Evolutionary conservation across 208 protist genomes (phyloP).

Genomic region (Blechomonas ayalai): DNA sequence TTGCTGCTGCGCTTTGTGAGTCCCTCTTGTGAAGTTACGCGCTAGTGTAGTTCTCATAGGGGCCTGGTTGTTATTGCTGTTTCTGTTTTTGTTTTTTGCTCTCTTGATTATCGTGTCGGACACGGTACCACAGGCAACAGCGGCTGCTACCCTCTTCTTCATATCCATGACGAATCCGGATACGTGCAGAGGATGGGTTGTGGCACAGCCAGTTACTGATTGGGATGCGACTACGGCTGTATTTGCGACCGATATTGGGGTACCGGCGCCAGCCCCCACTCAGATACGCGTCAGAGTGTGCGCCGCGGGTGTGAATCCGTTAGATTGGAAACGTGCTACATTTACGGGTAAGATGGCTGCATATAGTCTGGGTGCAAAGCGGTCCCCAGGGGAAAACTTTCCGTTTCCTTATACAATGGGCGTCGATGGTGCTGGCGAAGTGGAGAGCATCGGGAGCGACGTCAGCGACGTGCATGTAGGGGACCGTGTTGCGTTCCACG

Average conservation of each 20-base stretch:
- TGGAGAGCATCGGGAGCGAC: conserved; percentile 41
- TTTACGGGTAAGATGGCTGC: conserved; percentile 10
- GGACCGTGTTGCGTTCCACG: conserved; percentile 52
- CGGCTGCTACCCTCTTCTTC: too few relatives aligned
- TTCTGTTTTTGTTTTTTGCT: too few relatives aligned
- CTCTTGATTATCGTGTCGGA: too few relatives aligned
- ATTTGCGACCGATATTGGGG: conserved; percentile 7
- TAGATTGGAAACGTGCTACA: conserved; percentile 31
- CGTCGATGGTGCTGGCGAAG: conserved; percentile 36
- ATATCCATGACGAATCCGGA: not conserved
- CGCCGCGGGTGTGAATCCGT: conserved; percentile 35
- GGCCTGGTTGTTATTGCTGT: conserved; percentile 4
- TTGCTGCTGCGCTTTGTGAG: conserved; percentile 5
- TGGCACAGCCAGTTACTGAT: not conserved
- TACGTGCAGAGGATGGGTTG: not conserved
- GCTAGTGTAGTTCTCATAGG: conserved; percentile 2
- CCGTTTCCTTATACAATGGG: conserved; percentile 52
- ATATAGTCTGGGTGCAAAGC: conserved; percentile 5
- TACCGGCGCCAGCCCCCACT: conserved; percentile 24
- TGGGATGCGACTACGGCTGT: not conserved
- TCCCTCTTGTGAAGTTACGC: not conserved
- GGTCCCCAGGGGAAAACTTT: conserved; percentile 5
- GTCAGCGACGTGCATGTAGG: conserved; percentile 18
- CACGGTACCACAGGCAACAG: too few relatives aligned
- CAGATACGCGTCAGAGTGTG: conserved; percentile 36